Evolutionary conservation across 768 basidiomycete genomes (phyloP), one percentile per base, ranked within the genome.

Genomic region (Pisolithus microcarpus): DNA sequence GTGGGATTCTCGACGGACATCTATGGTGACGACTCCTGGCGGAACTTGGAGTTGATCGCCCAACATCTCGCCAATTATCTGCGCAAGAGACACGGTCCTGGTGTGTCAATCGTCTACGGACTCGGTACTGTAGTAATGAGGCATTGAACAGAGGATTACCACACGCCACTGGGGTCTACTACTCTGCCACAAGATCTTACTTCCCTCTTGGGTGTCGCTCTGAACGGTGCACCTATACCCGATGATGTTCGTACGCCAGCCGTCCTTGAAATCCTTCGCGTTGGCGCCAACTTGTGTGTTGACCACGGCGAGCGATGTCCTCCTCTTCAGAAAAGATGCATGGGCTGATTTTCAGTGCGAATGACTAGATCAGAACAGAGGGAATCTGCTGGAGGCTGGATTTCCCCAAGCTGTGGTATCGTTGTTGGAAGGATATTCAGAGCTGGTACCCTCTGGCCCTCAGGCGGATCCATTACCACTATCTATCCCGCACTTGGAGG

Each of bases 231-330:
- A 5, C 55, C 73, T 18, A 70, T 74, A 43, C 79, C 80, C 5
- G 67, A 63, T 49, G 67, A 72, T 26, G 54, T 66, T n/a, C 75
- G 73, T 52, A 72, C 79, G 46, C 60, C 75, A 8, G 76, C 77
- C 9, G 71, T 82, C 21, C 78, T 78, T 52, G 86, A 91, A 62
- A 68, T 90, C 28, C 76, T 92, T 49, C 78, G 90, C 51, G 81
- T 90, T 13, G 81, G 81, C 23, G 90, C 90, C 11, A 92, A 92
- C 66, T 67, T 92, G 16, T 90, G 87, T 65, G 82, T 89, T 69
- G 87, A 92, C 62, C 87, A 91, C 58, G 82, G 87, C 82, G 56
- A 53, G 79, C 64, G 21, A 13, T 42, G 18, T 15, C 26, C 37
- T 40, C 45, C 38, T 42, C 36, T 28, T 37, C 49, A 18, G 46